Evolutionary conservation across 2,329 filamentous ascomycete species (phyloP).

Genomic region (Acrocalymma vagum): DNA sequence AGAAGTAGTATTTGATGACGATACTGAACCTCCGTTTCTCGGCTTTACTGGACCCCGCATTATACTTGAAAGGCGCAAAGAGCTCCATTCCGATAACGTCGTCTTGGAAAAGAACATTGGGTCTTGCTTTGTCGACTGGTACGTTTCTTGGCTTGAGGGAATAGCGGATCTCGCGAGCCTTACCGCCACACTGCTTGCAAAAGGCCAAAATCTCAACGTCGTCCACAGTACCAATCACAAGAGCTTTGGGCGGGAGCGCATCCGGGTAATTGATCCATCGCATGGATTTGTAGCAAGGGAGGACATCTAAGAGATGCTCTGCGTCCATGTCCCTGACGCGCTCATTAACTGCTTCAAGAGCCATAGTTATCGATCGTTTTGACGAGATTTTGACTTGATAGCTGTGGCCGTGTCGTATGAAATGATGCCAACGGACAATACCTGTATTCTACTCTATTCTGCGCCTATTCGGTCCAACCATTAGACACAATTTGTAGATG

Average conservation of each 20-base stretch:
- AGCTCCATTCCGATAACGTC: conserved; percentile 10
- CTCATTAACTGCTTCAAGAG: conserved; percentile 6
- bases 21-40: conserved; percentile 14
- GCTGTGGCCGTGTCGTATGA: too few relatives aligned
- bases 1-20: conserved; percentile 17
- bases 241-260: conserved; percentile 1
- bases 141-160: not conserved
- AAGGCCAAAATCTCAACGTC: conserved; percentile 14
- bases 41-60: not conserved
- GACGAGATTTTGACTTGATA: too few relatives aligned
- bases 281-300: conserved; percentile 12
- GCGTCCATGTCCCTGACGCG: conserved; percentile 8
- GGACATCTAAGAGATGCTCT: conserved; percentile 6
- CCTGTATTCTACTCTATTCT: too few relatives aligned
- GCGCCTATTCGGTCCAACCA: too few relatives aligned
- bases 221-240: conserved; percentile 7
- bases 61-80: conserved; percentile 14
- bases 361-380: too few relatives aligned
- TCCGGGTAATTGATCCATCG: conserved; percentile 12
- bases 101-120: conserved; percentile 5
- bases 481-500: too few relatives aligned
- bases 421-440: too few relatives aligned
- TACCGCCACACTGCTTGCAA: conserved; percentile 8
- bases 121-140: too few relatives aligned
- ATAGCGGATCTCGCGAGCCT: conserved; percentile 10